These are phyloP conservation scores for Cenchrus americanus DNA, from an alignment of 176 grass and related monocot genomes.

Conservation along the genomic window DNA sequence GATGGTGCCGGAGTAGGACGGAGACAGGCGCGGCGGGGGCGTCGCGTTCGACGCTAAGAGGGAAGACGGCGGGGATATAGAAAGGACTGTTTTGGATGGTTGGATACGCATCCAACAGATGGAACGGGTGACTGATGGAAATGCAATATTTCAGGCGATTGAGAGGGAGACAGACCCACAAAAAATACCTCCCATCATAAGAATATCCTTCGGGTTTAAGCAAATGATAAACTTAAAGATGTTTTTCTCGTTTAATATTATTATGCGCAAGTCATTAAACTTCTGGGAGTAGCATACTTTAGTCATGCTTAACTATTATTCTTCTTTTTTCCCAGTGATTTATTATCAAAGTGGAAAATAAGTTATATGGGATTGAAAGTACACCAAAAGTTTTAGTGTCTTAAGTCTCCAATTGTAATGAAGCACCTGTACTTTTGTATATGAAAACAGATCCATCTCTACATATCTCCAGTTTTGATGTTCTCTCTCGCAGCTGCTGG, in stretches of 20 bases:
- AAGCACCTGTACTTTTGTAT: background rate
- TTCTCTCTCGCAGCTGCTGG: background rate
- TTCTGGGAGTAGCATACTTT: background rate
- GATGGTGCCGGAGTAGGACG: no score
- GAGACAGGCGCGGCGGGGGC: no score
- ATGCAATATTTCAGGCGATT: no score
- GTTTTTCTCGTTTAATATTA: background rate
- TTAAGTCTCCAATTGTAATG: background rate
- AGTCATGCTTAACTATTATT: background rate
- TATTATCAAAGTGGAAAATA: background rate
- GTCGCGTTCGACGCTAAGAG: no score
- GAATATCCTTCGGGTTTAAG: background rate
- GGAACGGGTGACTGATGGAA: no score
- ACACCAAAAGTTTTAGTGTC: background rate
- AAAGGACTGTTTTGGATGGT: no score
- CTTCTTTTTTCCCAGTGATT: background rate
- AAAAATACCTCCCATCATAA: background rate
- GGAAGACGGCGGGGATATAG: no score
- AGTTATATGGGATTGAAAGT: background rate
- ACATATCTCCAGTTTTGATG: background rate
- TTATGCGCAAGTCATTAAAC: background rate
- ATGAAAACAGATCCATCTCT: conserved; percentile 16
- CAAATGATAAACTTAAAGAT: background rate
- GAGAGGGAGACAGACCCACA: no score
- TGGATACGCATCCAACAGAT: no score